Evolutionary conservation across 345 rosid genomes (phyloP).

Genomic region (Eucalyptus viminalis): DNA sequence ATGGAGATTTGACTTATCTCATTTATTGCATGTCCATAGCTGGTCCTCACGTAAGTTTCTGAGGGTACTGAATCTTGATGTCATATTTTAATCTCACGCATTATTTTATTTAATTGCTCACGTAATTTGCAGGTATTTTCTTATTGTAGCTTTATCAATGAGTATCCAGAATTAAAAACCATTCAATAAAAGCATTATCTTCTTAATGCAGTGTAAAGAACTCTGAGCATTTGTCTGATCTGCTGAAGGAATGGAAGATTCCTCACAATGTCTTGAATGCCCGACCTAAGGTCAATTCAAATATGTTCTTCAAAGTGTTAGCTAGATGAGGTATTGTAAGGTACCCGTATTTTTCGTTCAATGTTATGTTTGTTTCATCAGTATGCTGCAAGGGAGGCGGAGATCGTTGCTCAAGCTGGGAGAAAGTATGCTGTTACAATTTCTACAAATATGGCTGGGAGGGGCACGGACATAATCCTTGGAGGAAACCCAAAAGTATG

Average conservation of each 20-base stretch:
- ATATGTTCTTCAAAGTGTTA: neutral
- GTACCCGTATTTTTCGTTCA: neutral
- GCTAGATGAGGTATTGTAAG: neutral
- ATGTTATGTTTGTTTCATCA: constrained; percentile 5
- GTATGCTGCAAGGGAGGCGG: constrained; percentile 98
- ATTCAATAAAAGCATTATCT: neutral
- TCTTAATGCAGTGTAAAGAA: constrained; percentile 71
- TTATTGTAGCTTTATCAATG: neutral
- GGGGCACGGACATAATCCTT: constrained; percentile 92
- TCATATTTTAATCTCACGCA: neutral
- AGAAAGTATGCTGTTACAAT: constrained; percentile 84
- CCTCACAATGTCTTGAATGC: constrained; percentile 97
- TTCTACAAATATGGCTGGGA: constrained; percentile 98
- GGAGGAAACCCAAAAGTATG: constrained; percentile 95
- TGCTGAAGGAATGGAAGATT: constrained; percentile 65
- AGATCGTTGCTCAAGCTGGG: constrained; percentile 92
- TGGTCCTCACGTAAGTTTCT: neutral
- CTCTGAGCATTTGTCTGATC: constrained; percentile 79
- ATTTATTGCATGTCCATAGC: neutral
- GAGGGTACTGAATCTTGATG: neutral
- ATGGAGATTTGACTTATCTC: neutral
- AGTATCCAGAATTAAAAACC: neutral
- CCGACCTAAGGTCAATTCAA: constrained; percentile 67
- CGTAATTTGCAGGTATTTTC: neutral
- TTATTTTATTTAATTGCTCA: neutral